Base-by-base conservation (phyloP, 495 filamentous ascomycete genomes). In the Hypoxylon lienhwacheense region DNA sequence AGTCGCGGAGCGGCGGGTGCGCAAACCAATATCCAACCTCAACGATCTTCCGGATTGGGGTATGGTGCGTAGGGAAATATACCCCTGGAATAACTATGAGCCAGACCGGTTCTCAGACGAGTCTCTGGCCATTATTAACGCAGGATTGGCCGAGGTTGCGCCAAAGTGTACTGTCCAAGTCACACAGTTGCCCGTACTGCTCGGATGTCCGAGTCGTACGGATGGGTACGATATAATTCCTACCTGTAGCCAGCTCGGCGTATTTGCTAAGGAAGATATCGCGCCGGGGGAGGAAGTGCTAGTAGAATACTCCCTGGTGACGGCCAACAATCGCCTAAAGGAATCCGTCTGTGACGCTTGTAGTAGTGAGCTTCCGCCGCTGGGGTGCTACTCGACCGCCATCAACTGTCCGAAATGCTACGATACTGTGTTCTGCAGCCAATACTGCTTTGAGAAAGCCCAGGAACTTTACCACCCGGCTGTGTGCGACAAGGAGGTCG, bases 31-130 rank as follows among this genome's bases (percentile, higher is more conserved):
- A 25, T 73, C 83, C 40, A 67, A 81, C 50, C 61, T 77, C 5
- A 74, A 74, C 41, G 58, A 77, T 14, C 73, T 89, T 21, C 85
- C 85, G 5, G 86, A 91, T 21, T 80, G 83, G 55, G 90, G 91
- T 2, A 75, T 80, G 48, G 91, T 90, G 29, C 85, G 91, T 17
- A 78, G 93, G 12, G 88, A 97, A 63, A 75, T 96, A 11, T 98
- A 98, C 68, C 88, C 91, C 10, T 98, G 93, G 93, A 97, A 97
- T 66, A 63, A 74, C 15, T 78, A 93, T 61, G 95, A 98, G 63
- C 91, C 90, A 0, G 84, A 97, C 67, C 82, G 93, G 37, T 87
- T 89, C 59, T 81, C 84, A 0, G 70, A 81, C 4, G 81, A 87
- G 48, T 86, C 81, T 2, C 69, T 97, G 12, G 59, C 70, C 0